Conservation (phyloP, 1,284 basidiomycete species). For the Pascua sp. region DNA sequence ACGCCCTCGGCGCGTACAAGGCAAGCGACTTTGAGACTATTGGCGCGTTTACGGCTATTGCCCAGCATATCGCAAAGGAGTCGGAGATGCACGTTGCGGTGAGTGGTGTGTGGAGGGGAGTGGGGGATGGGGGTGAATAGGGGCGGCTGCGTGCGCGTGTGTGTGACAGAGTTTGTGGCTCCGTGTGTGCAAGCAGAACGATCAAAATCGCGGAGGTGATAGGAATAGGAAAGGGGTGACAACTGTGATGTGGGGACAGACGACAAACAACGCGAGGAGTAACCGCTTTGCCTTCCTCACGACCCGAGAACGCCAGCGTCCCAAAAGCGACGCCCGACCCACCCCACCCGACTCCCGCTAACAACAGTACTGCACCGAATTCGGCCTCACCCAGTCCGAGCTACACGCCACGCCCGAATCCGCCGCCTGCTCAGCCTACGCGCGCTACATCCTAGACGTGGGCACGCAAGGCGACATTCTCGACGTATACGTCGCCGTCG, state of each 20-base stretch:
- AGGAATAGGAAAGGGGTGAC: no score
- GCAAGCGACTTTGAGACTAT: conserved; percentile 65
- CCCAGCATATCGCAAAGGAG: conserved; percentile 66
- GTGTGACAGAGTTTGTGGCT: no score
- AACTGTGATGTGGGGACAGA: no score
- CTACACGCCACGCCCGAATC: conserved; percentile 64
- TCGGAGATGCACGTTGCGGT: conserved; percentile 64
- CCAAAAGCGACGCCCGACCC: no score
- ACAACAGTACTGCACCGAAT: conserved; percentile 61
- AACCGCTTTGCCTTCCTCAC: no score
- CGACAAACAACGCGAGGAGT: no score
- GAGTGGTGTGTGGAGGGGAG: conserved; percentile 3
- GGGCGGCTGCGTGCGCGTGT: no score
- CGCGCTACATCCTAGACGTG: conserved; percentile 76
- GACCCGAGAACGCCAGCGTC: no score
- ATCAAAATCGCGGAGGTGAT: no score
- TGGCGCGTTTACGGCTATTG: conserved; percentile 61
- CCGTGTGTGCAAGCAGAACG: no score
- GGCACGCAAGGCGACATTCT: conserved; percentile 69
- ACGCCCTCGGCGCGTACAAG: conserved; percentile 70
- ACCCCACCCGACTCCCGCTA: background rate
- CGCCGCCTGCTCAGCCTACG: conserved; percentile 72
- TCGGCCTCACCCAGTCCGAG: conserved; percentile 62
- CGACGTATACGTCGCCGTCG: conserved; percentile 72
- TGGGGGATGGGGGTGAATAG: no score